Evolutionary conservation across 2,329 filamentous ascomycete genomes (phyloP).

Genomic region (Ramularia endophylla): DNA sequence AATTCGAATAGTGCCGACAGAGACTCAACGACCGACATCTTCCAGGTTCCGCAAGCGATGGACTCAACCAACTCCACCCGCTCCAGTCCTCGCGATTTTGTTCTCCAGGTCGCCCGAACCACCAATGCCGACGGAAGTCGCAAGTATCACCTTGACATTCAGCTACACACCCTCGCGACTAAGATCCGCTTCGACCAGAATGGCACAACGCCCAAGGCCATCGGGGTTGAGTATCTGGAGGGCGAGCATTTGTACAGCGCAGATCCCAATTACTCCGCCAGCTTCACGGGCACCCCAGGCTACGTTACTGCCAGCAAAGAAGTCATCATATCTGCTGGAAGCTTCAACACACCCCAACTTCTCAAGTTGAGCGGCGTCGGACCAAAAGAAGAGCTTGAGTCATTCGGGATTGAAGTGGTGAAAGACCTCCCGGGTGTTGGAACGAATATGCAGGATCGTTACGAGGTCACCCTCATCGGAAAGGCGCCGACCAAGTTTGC

Average conservation of each 20-base stretch:
- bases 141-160: slow-evolving; percentile 52
- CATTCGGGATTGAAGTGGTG: slow-evolving; percentile 49
- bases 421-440: slow-evolving; percentile 58
- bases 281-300: slow-evolving; percentile 34
- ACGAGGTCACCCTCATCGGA: slow-evolving; percentile 48
- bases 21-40: slow-evolving; percentile 46
- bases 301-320: slow-evolving; percentile 40
- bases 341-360: slow-evolving; percentile 60
- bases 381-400: slow-evolving; percentile 46
- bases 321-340: slow-evolving; percentile 46
- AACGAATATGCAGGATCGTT: slow-evolving; percentile 58
- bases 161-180: slow-evolving; percentile 58
- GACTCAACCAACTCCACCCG: slow-evolving; percentile 30
- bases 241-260: slow-evolving; percentile 37
- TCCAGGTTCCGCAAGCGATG: slow-evolving; percentile 50
- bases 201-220: slow-evolving; percentile 45
- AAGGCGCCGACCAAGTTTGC: slow-evolving; percentile 33
- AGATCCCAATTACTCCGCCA: slow-evolving; percentile 28
- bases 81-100: slow-evolving; percentile 51
- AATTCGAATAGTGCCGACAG: slow-evolving; percentile 44
- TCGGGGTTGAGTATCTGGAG: slow-evolving; percentile 39
- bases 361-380: slow-evolving; percentile 62
- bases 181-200: slow-evolving; percentile 61
- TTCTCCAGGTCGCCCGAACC: slow-evolving; percentile 47
- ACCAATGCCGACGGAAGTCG: slow-evolving; percentile 46